Evolutionary conservation across 106 monocot genomes (phyloP).

Genomic region (Acorus gramineus): DNA sequence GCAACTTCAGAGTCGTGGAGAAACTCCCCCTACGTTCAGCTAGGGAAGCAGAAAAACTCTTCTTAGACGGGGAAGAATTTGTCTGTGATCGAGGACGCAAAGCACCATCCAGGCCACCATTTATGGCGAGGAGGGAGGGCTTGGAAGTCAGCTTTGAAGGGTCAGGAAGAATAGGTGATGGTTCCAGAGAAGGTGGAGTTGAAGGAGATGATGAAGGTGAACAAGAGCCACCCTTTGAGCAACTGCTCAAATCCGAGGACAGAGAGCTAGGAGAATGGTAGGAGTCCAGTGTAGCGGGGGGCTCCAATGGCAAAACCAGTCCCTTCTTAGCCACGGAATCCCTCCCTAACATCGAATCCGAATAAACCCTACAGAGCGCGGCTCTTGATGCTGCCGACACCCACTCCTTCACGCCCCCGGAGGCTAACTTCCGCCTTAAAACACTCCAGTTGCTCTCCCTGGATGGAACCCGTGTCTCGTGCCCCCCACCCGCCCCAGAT

Average conservation of each 20-base stretch:
- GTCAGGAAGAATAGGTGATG: conserved; percentile 21
- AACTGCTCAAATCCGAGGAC: conserved; percentile 56
- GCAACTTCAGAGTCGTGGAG: conserved; percentile 46
- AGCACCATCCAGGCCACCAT: neutral
- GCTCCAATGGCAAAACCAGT: conserved; percentile 31
- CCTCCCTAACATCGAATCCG: conserved; percentile 40
- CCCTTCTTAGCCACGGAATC: conserved; percentile 21
- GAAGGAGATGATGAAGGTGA: conserved; percentile 62
- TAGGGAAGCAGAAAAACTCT: conserved; percentile 32
- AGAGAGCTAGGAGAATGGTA: conserved; percentile 66
- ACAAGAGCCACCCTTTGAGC: conserved; percentile 61
- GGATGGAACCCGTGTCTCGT: conserved; percentile 74
- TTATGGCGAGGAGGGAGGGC: conserved; percentile 16
- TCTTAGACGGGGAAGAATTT: conserved; percentile 36
- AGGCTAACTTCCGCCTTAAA: conserved; percentile 63
- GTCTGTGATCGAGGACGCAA: conserved; percentile 2
- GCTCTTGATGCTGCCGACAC: conserved; percentile 19
- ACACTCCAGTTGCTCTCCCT: conserved; percentile 96
- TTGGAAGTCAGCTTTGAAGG: conserved; percentile 18
- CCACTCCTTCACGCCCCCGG: conserved; percentile 20
- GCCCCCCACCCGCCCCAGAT: conserved; percentile 39
- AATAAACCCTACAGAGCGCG: conserved; percentile 35
- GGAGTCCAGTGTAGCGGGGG: conserved; percentile 9
- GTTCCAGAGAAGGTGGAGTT: conserved; percentile 36
- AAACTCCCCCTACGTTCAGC: conserved; percentile 82